Percentiles rank a stretch among this genome's conserved stretches.
Conservation (phyloP, 805 yeast genomes). For the Kodamaea neixiangensis region DNA sequence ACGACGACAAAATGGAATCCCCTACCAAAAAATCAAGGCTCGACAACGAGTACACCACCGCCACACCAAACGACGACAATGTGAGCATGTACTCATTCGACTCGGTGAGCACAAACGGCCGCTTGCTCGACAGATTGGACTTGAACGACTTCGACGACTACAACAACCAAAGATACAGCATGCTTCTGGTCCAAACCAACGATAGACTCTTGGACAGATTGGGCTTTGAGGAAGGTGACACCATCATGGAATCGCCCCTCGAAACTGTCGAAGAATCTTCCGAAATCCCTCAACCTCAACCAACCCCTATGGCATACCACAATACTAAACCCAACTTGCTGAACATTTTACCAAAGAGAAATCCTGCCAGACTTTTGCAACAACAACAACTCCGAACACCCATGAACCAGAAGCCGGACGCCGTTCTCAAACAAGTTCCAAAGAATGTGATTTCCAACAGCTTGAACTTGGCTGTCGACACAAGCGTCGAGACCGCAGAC, state of each 20-base stretch:
- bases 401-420: constrained; percentile 4
- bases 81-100: constrained; percentile 47
- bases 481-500: not conserved
- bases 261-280: constrained; percentile 1
- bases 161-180: constrained; percentile 20
- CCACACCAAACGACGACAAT: constrained; percentile 21
- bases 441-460: constrained; percentile 6
- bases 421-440: constrained; percentile 10
- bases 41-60: constrained; percentile 19
- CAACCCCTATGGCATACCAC: not conserved
- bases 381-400: not conserved
- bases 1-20: constrained; percentile 8
- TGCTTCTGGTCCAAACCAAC: constrained; percentile 29
- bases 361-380: constrained; percentile 1
- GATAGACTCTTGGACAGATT: constrained; percentile 34
- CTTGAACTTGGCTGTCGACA: constrained; percentile 1
- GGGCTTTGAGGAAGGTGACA: constrained; percentile 19
- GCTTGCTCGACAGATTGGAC: constrained; percentile 41
- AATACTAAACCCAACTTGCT: constrained; percentile 6
- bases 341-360: constrained; percentile 8
- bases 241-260: constrained; percentile 13
- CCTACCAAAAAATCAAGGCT: constrained; percentile 8
- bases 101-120: constrained; percentile 44
- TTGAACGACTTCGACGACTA: constrained; percentile 17
- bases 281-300: not conserved